Evolutionary conservation across 306 rosid species (phyloP), one percentile per base, ranked within the genome.

Genomic region (Quillaja saponaria): DNA sequence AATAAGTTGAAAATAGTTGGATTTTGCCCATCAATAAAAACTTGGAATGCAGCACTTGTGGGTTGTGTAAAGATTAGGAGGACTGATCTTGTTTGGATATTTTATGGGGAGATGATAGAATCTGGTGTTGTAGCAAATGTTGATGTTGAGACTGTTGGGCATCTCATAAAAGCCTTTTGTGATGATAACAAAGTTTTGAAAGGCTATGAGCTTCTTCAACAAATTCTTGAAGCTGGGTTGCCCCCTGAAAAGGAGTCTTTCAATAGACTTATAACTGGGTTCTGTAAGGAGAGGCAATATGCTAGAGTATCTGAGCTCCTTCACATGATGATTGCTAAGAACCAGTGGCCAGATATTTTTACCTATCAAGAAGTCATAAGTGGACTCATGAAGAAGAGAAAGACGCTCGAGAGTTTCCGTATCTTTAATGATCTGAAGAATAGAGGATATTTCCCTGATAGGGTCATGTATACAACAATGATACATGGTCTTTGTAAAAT

Each of bases 361-460:
- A 79, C 90, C 1, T 90, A 82, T 58, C 94, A 79, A 61, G 76
- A 68, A 75, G 65, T 90, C 66, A 81, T 90, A 55, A 50, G 63
- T 72, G 83, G 88, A 39, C 75, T 87, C 39, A 71, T 88, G 74
- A 81, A 76, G 81, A 67, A 72, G 20, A 28, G 61, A 49, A 78
- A 64, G 63, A 54, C 20, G 39, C 17, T 16, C 12, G 85, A 79
- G 73, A 82, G 72, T 41, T 85, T 79, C 14, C 70, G 77, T 54
- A 70, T 87, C 61, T 90, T 87, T 52, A 71, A 85, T 44, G 87
- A 78, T 80, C 88, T 87, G 28, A 87, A 81, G 81, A 81, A 79
- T n/a, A 81, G 97, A 60, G 92, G 97, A 37, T 87, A 85, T 80
- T 77, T 76, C 28, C 95, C 90, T 1, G 80, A 87, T 39, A 71